Conservation (phyloP, 805 yeast genomes). For the Monosporozyma siamensis region DNA sequence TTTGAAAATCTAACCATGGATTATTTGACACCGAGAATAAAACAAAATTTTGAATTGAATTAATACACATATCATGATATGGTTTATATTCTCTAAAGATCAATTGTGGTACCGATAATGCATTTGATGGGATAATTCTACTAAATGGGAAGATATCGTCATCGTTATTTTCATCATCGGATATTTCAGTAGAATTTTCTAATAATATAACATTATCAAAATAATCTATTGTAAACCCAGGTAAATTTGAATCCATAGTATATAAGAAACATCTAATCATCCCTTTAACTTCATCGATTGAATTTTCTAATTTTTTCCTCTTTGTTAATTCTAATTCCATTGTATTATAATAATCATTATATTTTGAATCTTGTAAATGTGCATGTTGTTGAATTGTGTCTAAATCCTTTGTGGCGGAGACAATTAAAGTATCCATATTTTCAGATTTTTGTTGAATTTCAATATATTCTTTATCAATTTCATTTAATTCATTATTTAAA, state of each 20-base stretch:
- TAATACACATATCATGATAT: conserved; percentile 23
- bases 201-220: conserved; percentile 8
- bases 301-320: conserved; percentile 40
- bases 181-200: too few relatives aligned
- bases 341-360: conserved; percentile 5
- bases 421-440: not conserved
- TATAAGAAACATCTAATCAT: conserved; percentile 28
- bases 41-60: conserved; percentile 16
- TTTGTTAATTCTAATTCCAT: conserved; percentile 14
- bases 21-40: conserved; percentile 16
- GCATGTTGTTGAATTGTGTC: conserved; percentile 2
- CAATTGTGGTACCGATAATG: conserved; percentile 15
- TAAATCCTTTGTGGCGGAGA: not conserved
- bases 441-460: not conserved
- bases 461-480: not conserved
- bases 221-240: conserved; percentile 12
- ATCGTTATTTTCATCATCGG: not conserved
- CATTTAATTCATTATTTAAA: not conserved
- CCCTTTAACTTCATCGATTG: conserved; percentile 35
- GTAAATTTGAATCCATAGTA: conserved; percentile 6
- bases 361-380: conserved; percentile 1
- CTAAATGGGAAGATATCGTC: conserved; percentile 10
- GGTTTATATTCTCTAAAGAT: conserved; percentile 21
- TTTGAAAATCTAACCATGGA: conserved; percentile 12
- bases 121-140: conserved; percentile 18